phyloP scores from a whole-genome alignment of 108 stramenopile genomes.

The Hondaea fermentalgiana region DNA sequence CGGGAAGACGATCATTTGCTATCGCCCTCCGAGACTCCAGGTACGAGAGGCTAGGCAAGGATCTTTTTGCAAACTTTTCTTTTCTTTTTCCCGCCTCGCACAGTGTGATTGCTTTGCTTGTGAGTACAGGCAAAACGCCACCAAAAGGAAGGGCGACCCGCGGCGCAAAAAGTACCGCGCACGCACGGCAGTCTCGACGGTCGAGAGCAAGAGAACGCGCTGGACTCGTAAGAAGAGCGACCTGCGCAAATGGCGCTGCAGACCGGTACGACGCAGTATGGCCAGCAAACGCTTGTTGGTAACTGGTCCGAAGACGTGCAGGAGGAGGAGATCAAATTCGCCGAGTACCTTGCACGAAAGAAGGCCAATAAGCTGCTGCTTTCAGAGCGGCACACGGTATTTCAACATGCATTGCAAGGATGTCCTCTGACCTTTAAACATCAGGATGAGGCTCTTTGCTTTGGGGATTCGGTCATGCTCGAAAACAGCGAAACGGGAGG shows the following conservation, averaged over 20 bases:
- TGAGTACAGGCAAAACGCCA: too few species aligned
- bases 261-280: not conserved
- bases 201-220: too few species aligned
- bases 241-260: not conserved
- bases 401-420: not conserved
- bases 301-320: not conserved
- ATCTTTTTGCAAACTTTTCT: too few species aligned
- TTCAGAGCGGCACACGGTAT: not conserved
- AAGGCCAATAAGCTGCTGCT: not conserved
- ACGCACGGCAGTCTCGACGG: too few species aligned
- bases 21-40: too few species aligned
- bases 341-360: not conserved
- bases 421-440: not conserved
- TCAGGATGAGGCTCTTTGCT: not conserved
- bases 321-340: not conserved
- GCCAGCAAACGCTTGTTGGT: not conserved
- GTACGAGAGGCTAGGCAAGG: too few species aligned
- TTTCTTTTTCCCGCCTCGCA: too few species aligned
- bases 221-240: not conserved
- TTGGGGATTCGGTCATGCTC: not conserved
- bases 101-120: too few species aligned
- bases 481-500: not conserved
- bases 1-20: too few species aligned
- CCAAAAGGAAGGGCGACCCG: too few species aligned
- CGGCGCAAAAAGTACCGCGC: too few species aligned